A percentile compares a stretch with the other conserved stretches of the same genome.
Conservation (phyloP, 2,329 filamentous ascomycete genomes). For the Colletotrichum eremochloae region DNA sequence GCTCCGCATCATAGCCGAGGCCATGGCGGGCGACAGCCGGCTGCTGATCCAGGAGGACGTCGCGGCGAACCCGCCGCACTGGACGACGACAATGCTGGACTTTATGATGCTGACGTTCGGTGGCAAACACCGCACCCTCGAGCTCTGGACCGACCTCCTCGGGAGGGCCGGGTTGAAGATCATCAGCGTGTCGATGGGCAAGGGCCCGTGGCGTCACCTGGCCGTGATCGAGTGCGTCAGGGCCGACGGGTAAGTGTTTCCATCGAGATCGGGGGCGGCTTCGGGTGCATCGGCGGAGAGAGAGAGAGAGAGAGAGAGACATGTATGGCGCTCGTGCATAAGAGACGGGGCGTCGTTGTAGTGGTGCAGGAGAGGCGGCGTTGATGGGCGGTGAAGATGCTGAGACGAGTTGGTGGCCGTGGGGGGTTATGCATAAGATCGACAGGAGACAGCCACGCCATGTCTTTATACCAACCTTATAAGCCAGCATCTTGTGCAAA, state of each 20-base stretch:
- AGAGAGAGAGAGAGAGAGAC: neutral
- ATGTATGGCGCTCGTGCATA: neutral
- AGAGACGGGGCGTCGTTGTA: neutral
- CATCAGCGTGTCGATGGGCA: conserved; percentile 42
- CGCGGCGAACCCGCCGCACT: conserved; percentile 46
- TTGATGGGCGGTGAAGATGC: conserved; percentile 7
- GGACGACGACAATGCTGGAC: conserved; percentile 47
- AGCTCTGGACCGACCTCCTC: conserved; percentile 46
- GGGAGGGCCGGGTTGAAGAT: conserved; percentile 47
- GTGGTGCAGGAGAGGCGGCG: neutral
- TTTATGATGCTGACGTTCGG: conserved; percentile 51
- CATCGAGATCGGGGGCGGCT: neutral
- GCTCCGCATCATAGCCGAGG: conserved; percentile 48
- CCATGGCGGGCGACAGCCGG: conserved; percentile 51
- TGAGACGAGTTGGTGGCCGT: too few relatives aligned
- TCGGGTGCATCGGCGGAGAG: neutral
- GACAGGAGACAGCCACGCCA: neutral
- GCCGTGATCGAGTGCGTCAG: conserved; percentile 45
- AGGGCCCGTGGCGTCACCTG: conserved; percentile 40
- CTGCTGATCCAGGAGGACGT: conserved; percentile 52
- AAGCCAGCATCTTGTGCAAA: neutral
- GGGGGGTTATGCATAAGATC: conserved; percentile 2
- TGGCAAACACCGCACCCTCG: conserved; percentile 51
- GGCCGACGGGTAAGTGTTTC: neutral
- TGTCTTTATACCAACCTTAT: neutral